Percentiles rank a stretch among this genome's conserved stretches.
phyloP scores from a whole-genome alignment of 441 rosid genomes.

The Adansonia madagascariensis region DNA sequence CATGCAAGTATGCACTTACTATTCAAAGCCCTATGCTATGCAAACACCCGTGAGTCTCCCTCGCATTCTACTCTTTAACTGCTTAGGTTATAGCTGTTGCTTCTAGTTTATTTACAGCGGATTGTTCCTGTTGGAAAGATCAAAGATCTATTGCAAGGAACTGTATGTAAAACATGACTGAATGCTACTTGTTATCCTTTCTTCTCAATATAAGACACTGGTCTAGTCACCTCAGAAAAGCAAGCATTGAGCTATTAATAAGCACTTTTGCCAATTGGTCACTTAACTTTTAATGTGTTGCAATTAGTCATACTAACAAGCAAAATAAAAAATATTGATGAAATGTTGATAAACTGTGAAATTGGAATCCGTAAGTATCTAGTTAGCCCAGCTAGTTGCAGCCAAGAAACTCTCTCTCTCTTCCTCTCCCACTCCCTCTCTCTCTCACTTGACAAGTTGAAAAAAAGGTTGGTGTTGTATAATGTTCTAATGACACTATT shows the following conservation, averaged over 20 bases:
- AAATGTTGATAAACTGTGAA: not conserved
- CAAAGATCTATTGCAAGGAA: not conserved
- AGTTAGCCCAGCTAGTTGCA: not conserved
- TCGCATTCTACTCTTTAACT: conserved; percentile 14
- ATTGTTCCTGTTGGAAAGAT: conserved; percentile 1
- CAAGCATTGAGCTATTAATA: not conserved
- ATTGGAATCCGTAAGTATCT: not conserved
- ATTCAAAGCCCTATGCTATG: conserved; percentile 81
- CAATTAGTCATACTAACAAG: not conserved
- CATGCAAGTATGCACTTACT: conserved; percentile 93
- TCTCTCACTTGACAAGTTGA: not conserved
- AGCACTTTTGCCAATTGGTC: not conserved
- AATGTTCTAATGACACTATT: not conserved
- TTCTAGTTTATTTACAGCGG: not conserved
- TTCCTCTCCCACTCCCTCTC: no score
- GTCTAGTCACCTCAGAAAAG: not conserved
- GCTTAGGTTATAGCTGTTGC: not conserved
- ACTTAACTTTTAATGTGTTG: not conserved
- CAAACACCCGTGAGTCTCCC: conserved; percentile 80
- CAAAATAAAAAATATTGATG: not conserved
- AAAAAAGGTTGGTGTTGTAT: not conserved
- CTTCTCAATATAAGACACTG: conserved; percentile 2
- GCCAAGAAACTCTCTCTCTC: not conserved
- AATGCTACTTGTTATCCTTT: not conserved
- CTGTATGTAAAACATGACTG: not conserved